These are phyloP conservation scores for Gigaspora rosea DNA, from an alignment of 192 early-diverging fungal species.

Conservation along the genomic window DNA sequence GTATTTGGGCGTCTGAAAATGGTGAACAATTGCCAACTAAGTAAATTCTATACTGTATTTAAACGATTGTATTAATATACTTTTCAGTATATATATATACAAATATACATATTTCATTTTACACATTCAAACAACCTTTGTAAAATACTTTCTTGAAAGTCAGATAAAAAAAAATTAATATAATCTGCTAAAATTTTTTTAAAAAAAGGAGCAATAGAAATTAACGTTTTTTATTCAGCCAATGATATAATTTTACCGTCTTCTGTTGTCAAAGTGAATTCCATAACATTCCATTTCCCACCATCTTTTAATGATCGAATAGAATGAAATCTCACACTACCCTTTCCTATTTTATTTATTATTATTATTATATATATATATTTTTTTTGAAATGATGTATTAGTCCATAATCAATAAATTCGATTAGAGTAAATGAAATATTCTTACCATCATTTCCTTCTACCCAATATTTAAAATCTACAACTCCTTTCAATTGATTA, in stretches of 20 bases:
- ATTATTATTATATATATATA: too few relatives aligned
- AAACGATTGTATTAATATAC: too few relatives aligned
- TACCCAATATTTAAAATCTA: slow-evolving; percentile 57
- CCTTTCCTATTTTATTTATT: slow-evolving; percentile 17
- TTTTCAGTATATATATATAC: too few relatives aligned
- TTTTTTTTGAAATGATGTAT: too few relatives aligned
- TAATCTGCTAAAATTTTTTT: too few relatives aligned
- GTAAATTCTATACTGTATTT: too few relatives aligned
- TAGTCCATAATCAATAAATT: too few relatives aligned
- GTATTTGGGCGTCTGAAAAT: slow-evolving; percentile 31
- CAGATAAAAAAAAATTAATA: too few relatives aligned
- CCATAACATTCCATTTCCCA: slow-evolving; percentile 13
- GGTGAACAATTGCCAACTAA: neutral
- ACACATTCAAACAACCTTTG: too few relatives aligned
- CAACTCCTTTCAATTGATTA: slow-evolving; percentile 61
- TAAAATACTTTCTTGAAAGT: too few relatives aligned
- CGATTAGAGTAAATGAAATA: too few relatives aligned
- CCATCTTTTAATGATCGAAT: neutral
- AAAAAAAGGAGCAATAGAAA: neutral
- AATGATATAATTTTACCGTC: slow-evolving; percentile 24
- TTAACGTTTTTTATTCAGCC: neutral
- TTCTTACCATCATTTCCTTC: slow-evolving; percentile 49
- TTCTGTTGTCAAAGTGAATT: slow-evolving; percentile 29
- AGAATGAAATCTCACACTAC: slow-evolving; percentile 27
- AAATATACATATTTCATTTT: too few relatives aligned